phyloP scores from a whole-genome alignment of 2,329 filamentous ascomycete species.

The Thermomyces lanuginosus region DNA sequence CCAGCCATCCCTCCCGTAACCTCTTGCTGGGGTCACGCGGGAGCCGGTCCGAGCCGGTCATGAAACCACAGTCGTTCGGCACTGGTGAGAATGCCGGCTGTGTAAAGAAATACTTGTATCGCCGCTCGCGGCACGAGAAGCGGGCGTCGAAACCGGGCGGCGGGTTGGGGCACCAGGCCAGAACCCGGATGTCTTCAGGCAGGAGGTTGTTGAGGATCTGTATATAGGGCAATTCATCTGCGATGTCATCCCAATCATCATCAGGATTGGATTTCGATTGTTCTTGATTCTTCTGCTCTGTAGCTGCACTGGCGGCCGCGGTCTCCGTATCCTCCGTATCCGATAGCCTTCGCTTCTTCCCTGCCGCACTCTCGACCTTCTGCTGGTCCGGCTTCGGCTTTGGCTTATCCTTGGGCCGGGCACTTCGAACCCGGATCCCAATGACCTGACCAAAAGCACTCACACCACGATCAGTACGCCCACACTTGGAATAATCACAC shows the following conservation, averaged over 20 bases:
- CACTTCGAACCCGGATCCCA: conserved; percentile 65
- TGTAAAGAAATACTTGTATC: conserved; percentile 96
- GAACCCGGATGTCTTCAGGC: conserved; percentile 71
- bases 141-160: conserved; percentile 72
- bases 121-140: conserved; percentile 79
- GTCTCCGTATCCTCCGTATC: conserved; percentile 6
- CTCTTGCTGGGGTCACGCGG: conserved; percentile 11
- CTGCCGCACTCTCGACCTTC: conserved; percentile 1
- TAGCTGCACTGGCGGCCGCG: conserved; percentile 8
- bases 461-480: conserved; percentile 80
- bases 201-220: conserved; percentile 73
- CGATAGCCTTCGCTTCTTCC: too few relatives aligned
- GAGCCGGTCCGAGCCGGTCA: conserved; percentile 13
- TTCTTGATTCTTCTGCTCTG: conserved; percentile 3
- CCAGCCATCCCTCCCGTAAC: conserved; percentile 57
- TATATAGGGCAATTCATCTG: conserved; percentile 71
- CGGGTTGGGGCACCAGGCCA: conserved; percentile 82
- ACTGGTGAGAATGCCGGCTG: conserved; percentile 69
- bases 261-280: conserved; percentile 17
- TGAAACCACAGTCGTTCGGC: conserved; percentile 38
- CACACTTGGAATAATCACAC: conserved; percentile 88
- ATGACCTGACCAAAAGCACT: conserved; percentile 96
- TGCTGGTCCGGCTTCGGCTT: conserved; percentile 7
- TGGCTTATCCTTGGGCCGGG: conserved; percentile 40
- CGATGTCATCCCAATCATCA: conserved; percentile 45